Conservation (phyloP, 495 filamentous ascomycete species). For the Penicilliopsis zonata region DNA sequence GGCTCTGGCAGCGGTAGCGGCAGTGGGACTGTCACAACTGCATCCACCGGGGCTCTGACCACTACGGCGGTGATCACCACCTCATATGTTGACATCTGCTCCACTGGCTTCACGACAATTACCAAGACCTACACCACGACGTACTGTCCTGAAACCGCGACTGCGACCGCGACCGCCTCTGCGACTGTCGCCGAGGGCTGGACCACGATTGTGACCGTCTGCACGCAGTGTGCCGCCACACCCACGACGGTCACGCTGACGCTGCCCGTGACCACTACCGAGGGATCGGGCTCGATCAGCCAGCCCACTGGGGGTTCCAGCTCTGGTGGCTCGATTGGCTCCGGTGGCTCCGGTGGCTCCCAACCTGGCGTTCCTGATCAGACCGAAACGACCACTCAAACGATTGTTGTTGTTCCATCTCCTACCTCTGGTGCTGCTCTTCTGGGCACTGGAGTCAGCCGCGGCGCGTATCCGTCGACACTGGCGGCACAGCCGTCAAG, state of each 20-base stretch:
- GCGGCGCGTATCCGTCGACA: slow-evolving; percentile 7
- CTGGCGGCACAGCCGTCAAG: slow-evolving; percentile 10
- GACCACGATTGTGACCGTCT: slow-evolving; percentile 36
- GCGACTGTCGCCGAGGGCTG: slow-evolving; percentile 28
- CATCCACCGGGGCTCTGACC: slow-evolving; percentile 11
- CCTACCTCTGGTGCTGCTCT: slow-evolving; percentile 1
- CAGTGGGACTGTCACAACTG: too few relatives aligned
- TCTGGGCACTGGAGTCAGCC: slow-evolving; percentile 1
- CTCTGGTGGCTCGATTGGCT: not conserved
- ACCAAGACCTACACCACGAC: slow-evolving; percentile 27
- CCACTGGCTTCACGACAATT: slow-evolving; percentile 33
- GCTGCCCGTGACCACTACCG: slow-evolving; percentile 11
- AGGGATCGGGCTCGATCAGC: slow-evolving; percentile 2
- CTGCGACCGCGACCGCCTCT: slow-evolving; percentile 15
- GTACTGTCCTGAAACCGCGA: slow-evolving; percentile 20
- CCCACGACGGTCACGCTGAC: slow-evolving; percentile 25
- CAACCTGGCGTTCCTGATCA: not conserved
- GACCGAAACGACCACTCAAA: not conserved
- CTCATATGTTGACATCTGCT: slow-evolving; percentile 30
- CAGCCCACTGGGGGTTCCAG: slow-evolving; percentile 1
- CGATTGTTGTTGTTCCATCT: not conserved
- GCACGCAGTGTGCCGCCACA: slow-evolving; percentile 30
- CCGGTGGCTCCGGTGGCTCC: not conserved
- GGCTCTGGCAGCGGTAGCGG: too few relatives aligned
- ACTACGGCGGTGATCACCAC: slow-evolving; percentile 29